A percentile compares a stretch with the other conserved stretches of the same genome.
Conservation (phyloP, 306 rosid species). For the Cucumis cinereus region DNA sequence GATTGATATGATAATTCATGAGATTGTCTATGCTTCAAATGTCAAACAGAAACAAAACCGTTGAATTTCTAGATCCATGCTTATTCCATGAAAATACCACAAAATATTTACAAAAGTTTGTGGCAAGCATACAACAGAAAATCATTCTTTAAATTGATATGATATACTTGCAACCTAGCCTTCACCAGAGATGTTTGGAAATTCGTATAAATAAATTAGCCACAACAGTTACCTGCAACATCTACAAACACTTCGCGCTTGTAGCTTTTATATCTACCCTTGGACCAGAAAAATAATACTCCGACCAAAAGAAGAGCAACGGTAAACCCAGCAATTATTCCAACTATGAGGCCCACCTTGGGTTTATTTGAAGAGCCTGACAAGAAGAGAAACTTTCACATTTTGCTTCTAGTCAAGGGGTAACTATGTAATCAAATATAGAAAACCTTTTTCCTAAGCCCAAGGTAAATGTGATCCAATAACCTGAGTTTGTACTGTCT, state of each 20-base stretch:
- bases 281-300: conserved; percentile 45
- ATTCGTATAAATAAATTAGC: conserved; percentile 6
- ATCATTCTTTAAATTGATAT: neutral
- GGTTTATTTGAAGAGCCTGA: conserved; percentile 52
- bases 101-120: neutral
- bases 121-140: neutral
- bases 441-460: neutral
- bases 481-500: conserved; percentile 47
- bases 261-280: conserved; percentile 45
- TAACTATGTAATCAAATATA: neutral
- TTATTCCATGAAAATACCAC: neutral
- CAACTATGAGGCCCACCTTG: conserved; percentile 55
- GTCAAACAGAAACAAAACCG: neutral
- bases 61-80: neutral
- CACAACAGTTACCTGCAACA: conserved; percentile 62
- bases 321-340: conserved; percentile 46
- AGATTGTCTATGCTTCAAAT: neutral
- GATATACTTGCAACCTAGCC: neutral
- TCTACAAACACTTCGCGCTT: conserved; percentile 82
- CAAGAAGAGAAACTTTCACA: conserved; percentile 12
- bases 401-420: neutral
- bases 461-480: conserved; percentile 15
- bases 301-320: conserved; percentile 38
- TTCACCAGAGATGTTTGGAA: neutral
- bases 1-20: neutral